Conservation (phyloP, 2,329 filamentous ascomycete species). For the Calonectria pseudoreteaudii region DNA sequence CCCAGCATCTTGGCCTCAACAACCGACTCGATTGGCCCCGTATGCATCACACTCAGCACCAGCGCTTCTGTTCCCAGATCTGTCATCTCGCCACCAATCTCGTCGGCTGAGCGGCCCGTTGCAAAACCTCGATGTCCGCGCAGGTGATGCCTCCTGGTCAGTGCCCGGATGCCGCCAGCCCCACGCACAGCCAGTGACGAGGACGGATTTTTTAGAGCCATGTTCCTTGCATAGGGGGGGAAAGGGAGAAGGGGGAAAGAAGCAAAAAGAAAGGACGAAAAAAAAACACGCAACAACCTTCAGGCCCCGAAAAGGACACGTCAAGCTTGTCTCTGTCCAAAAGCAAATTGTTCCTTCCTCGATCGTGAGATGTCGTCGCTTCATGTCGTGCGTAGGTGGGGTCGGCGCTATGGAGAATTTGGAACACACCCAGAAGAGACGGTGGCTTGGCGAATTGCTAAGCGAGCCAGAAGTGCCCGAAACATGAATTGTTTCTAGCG, state of each 20-base stretch:
- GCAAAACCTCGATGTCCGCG: conserved; percentile 23
- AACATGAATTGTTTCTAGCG: neutral
- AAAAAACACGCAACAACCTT: neutral
- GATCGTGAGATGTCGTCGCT: neutral
- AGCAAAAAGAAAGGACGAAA: neutral
- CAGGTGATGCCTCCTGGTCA: conserved; percentile 16
- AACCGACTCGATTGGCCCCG: neutral
- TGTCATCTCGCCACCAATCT: conserved; percentile 4
- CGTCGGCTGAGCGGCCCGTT: conserved; percentile 5
- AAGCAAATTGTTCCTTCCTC: neutral
- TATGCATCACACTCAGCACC: conserved; percentile 6
- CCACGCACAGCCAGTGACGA: conserved; percentile 25
- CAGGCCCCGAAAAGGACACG: neutral
- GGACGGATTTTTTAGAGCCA: conserved; percentile 6
- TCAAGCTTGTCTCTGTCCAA: neutral
- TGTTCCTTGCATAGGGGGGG: neutral
- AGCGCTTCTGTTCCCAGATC: conserved; percentile 10
- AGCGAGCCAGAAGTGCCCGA: neutral
- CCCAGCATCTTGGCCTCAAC: neutral
- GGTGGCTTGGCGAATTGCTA: neutral
- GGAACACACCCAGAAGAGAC: neutral
- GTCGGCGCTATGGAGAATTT: neutral
- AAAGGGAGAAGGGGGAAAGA: neutral
- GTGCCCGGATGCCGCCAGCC: conserved; percentile 21
- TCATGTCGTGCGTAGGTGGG: neutral